These are phyloP conservation scores for Citrus mangshanensis DNA, from an alignment of 345 rosid species.

Conservation along the genomic window DNA sequence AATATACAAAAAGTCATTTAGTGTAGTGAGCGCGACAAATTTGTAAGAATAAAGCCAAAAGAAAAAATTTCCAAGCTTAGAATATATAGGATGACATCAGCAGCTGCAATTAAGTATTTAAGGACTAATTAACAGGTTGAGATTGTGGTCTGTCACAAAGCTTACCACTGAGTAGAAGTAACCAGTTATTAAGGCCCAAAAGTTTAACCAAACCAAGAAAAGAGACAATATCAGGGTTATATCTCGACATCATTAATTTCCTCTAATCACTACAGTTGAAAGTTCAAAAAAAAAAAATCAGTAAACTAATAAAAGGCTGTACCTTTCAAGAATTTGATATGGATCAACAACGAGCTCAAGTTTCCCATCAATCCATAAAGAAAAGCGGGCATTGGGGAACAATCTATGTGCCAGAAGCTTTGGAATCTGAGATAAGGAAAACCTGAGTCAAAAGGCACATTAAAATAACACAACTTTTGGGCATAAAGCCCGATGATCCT, in stretches of 20 bases:
- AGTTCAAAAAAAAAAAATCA: neutral
- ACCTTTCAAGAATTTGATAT: conserved; percentile 97
- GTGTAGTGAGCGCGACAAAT: neutral
- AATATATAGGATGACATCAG: neutral
- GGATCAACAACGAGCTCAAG: conserved; percentile 96
- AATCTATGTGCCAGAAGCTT: conserved; percentile 80
- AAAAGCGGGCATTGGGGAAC: conserved; percentile 91
- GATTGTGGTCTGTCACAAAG: neutral
- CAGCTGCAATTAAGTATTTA: neutral
- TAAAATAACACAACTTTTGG: neutral
- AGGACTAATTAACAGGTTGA: neutral
- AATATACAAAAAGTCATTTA: neutral
- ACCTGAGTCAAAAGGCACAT: conserved; percentile 18
- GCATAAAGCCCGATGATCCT: neutral
- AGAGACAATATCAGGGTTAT: neutral
- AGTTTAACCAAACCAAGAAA: neutral
- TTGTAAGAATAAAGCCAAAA: neutral
- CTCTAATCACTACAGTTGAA: neutral
- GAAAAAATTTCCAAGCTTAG: neutral
- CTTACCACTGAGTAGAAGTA: neutral
- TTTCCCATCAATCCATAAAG: conserved; percentile 97
- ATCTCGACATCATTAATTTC: neutral
- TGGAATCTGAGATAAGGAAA: conserved; percentile 51
- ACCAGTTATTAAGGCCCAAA: neutral
- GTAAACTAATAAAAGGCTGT: neutral